Evolutionary conservation across 176 grass and related monocot genomes (phyloP), one percentile per base, ranked within the genome.

Genomic region (Pharus latifolius): DNA sequence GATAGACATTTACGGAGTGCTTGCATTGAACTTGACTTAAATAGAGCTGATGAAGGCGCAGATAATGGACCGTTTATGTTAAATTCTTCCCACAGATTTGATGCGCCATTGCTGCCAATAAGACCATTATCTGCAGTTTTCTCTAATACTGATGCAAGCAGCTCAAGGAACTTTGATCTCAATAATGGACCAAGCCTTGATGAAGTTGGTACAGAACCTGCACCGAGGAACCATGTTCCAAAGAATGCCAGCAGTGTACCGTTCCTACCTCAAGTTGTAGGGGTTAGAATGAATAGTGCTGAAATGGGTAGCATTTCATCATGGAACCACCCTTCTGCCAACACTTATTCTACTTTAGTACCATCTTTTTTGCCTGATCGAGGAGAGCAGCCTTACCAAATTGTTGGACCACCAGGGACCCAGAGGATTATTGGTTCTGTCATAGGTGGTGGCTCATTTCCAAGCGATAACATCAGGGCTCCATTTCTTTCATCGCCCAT

Each of bases 21-120:
- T 78, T 82, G 85, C 28, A 53, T 91, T 74, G 88, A 91, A 65
- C 76, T 96, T 78, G 92, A 96, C 35, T 79, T 96, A 67, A 96
- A 96, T 43, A 75, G 62, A 64, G 58, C 78, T 25, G 85, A 86
- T 69, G 88, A 83, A 56, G 76, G 42, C 43, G 32, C 55, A 40
- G 87, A 96, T 28, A 87, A 87, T 75, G 81, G 69, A 44, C 87
- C 78, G 11, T 76, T 72, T 27, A 31, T 75, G 32, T 40, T 58
- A 8, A 81, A 73, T 77, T 47, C 62, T 56, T 50, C 55, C 10
- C 54, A 38, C 67, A 74, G 79, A 47, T 42, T 80, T 63, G 91
- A 96, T 37, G 54, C 85, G 63, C 30, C 81, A 12, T 56, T 96
- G 63, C 60, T 88, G 37, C 55, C 77, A 0, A 23, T 65, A 73